phyloP scores from a whole-genome alignment of 176 grass and related monocot species.

The Oryza glaberrima region DNA sequence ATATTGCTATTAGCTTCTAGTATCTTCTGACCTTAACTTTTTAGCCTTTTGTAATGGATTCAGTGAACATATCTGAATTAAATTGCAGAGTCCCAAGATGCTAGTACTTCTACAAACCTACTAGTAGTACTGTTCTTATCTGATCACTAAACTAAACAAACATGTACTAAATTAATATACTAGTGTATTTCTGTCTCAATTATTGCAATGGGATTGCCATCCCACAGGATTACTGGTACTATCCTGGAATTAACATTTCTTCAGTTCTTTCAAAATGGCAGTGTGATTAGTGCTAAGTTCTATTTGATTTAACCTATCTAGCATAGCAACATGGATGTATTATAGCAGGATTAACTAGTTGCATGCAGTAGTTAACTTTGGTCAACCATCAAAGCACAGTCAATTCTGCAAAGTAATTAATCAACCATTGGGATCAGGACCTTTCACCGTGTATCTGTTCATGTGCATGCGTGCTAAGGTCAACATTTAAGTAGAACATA shows the following conservation, averaged over 20 bases:
- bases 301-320: not conserved
- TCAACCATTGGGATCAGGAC: conserved; percentile 51
- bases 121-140: conserved; percentile 32
- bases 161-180: not conserved
- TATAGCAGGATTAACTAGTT: not conserved
- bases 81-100: conserved; percentile 45
- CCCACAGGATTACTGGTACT: not conserved
- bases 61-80: conserved; percentile 43
- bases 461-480: conserved; percentile 36
- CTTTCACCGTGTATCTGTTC: conserved; percentile 48
- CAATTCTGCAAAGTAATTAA: conserved; percentile 41
- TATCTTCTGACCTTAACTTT: conserved; percentile 19
- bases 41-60: conserved; percentile 55
- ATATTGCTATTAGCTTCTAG: conserved; percentile 9
- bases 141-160: conserved; percentile 18
- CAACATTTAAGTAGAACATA: conserved; percentile 47
- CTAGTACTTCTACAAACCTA: conserved; percentile 37
- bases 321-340: not conserved
- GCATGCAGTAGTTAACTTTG: conserved; percentile 22
- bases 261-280: not conserved
- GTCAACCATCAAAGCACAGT: conserved; percentile 34
- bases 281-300: not conserved
- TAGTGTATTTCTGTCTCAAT: not conserved
- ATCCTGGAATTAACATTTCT: not conserved
- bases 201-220: conserved; percentile 14